These are phyloP conservation scores for Starmerella apicola DNA, from an alignment of 805 yeast species.

Conservation along the genomic window DNA sequence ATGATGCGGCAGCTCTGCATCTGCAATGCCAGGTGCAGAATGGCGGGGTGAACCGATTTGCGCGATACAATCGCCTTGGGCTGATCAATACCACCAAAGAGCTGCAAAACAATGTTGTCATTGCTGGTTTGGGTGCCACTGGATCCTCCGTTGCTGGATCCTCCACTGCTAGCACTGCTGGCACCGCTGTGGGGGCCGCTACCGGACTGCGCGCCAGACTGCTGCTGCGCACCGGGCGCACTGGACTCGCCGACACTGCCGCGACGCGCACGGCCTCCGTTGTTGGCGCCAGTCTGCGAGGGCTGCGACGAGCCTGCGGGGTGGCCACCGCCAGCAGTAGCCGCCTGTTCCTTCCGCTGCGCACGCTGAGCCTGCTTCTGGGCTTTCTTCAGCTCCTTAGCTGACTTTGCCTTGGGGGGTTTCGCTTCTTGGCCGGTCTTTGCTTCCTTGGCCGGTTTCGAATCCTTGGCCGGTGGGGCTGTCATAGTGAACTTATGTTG, in stretches of 20 bases:
- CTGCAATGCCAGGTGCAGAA: slow-evolving; percentile 63
- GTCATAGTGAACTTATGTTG: too few relatives aligned
- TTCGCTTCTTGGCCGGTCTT: neutral
- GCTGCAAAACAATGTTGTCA: slow-evolving; percentile 35
- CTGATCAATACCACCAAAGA: slow-evolving; percentile 30
- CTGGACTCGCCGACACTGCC: too few relatives aligned
- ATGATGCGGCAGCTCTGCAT: slow-evolving; percentile 75
- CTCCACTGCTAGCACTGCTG: neutral
- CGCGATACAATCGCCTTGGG: slow-evolving; percentile 32
- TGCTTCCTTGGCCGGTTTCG: too few relatives aligned
- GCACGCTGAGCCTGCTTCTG: slow-evolving; percentile 91
- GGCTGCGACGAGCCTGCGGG: slow-evolving; percentile 23
- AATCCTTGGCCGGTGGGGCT: too few relatives aligned
- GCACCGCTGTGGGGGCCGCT: neutral
- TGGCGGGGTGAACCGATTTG: slow-evolving; percentile 76
- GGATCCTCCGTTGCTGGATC: too few relatives aligned
- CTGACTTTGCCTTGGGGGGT: slow-evolving; percentile 4
- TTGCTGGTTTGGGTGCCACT: too few relatives aligned
- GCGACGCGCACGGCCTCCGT: too few relatives aligned
- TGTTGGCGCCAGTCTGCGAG: neutral
- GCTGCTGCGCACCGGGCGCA: too few relatives aligned
- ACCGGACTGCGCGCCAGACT: too few relatives aligned
- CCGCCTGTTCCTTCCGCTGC: slow-evolving; percentile 63
- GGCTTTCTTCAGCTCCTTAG: slow-evolving; percentile 75
- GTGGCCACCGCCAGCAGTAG: slow-evolving; percentile 12